Evolutionary conservation across 2,329 filamentous ascomycete genomes (phyloP).

Genomic region (Fusarium chaquense): DNA sequence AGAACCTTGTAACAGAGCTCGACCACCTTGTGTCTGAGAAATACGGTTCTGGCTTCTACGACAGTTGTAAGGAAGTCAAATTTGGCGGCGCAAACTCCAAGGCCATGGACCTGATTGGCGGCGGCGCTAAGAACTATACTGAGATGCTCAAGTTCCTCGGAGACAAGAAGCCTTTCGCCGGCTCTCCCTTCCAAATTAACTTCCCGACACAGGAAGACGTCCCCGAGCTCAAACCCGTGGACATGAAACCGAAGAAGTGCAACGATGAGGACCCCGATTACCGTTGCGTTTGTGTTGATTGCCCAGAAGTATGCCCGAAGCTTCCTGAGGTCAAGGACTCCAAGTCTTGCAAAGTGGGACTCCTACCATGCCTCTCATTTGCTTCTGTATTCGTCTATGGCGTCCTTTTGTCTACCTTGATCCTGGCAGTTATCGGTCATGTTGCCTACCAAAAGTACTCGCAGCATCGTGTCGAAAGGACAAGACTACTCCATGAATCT

Average conservation of each 20-base stretch:
- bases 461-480: slow-evolving; percentile 80
- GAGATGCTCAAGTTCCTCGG: slow-evolving; percentile 92
- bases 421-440: slow-evolving; percentile 77
- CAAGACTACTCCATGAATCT: slow-evolving; percentile 88
- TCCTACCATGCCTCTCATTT: slow-evolving; percentile 93
- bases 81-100: slow-evolving; percentile 94
- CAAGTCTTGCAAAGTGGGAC: slow-evolving; percentile 83
- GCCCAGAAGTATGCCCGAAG: slow-evolving; percentile 84
- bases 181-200: slow-evolving; percentile 98
- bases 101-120: slow-evolving; percentile 96
- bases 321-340: slow-evolving; percentile 79
- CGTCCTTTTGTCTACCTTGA: slow-evolving; percentile 75
- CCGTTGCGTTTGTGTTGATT: slow-evolving; percentile 94
- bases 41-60: slow-evolving; percentile 89
- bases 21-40: slow-evolving; percentile 88
- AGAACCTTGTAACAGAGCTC: slow-evolving; percentile 82
- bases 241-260: slow-evolving; percentile 84
- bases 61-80: slow-evolving; percentile 99
- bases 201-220: slow-evolving; percentile 76
- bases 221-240: slow-evolving; percentile 76
- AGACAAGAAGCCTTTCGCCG: slow-evolving; percentile 83
- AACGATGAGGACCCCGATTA: slow-evolving; percentile 89
- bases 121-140: slow-evolving; percentile 90
- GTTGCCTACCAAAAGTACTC: slow-evolving; percentile 80
- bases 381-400: slow-evolving; percentile 89